Base-by-base conservation (phyloP, 108 stramenopile genomes). In the Chaetoceros tenuissimus region DNA sequence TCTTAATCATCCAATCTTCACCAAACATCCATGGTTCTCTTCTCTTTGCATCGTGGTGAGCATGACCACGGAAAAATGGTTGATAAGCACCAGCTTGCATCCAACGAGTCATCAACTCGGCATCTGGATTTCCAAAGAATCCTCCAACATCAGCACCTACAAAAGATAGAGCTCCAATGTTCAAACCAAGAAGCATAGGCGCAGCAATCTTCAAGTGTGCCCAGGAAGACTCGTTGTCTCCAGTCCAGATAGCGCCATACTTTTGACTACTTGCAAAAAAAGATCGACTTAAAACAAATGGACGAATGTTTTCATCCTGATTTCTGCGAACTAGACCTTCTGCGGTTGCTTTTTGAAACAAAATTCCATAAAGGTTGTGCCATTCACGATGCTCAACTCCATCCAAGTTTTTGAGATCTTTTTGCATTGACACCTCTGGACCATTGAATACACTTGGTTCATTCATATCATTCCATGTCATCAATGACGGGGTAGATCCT, bases 121-220 rank as follows among this genome's bases (percentile, higher is more conserved):
- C 83, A 68, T 92, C 90, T 5, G 96, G 84, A 62, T 98, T 80
- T 0, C 95, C 94, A 59, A 99, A 97, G 72, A 99, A 99, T 10
- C 99, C 99, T n/a, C 99, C 99, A 1, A 98, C 99, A 75, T 99
- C 99, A 1, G 99, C 97, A 13, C 99, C 99, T 13, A 89, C 94
- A 65, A 99, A 99, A 1, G 93, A 84, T 27, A 98, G 57, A 1
- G 97, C 97, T 28, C 79, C 94, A 19, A 95, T 64, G 57, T 92
- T 93, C 50, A 98, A 75, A 66, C 92, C 74, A 21, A 99, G 74
- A 29, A 99, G 80, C 99, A 99, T 99, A 0, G 96, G 96, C 23
- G 86, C 57, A 18, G 97, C 79, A n/a, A 94, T 76, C 52, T 78
- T 72, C 24, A 99, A 78, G 63, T 98, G 96, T 0, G 75, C 75